phyloP scores from a whole-genome alignment of 1,284 basidiomycete species.

The Boletus sp. region DNA sequence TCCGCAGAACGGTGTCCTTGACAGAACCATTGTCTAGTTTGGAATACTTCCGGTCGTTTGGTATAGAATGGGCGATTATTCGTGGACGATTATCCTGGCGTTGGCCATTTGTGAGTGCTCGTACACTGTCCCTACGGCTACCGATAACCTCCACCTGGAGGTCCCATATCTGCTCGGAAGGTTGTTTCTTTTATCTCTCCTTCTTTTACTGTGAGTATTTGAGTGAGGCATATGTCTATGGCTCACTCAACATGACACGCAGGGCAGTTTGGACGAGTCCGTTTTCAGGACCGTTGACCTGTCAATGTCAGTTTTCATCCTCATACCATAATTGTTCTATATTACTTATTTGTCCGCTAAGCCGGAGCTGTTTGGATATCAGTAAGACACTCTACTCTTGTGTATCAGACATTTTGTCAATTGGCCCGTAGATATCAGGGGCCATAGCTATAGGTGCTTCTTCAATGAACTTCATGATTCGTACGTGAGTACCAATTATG shows the following conservation, averaged over 20 bases:
- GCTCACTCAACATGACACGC: background rate
- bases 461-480: slow-evolving; percentile 36
- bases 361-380: slow-evolving; percentile 2
- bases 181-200: slow-evolving; percentile 9
- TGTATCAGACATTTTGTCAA: background rate
- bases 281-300: slow-evolving; percentile 1
- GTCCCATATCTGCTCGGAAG: slow-evolving; percentile 29
- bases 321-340: background rate
- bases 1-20: background rate
- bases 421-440: slow-evolving; percentile 8
- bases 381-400: slow-evolving; percentile 11
- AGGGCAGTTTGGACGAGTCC: slow-evolving; percentile 15
- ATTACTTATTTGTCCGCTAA: slow-evolving; percentile 7
- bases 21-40: slow-evolving; percentile 19
- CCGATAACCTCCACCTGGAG: background rate
- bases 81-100: slow-evolving; percentile 23
- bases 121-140: background rate
- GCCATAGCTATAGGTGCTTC: slow-evolving; percentile 19
- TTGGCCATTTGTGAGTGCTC: slow-evolving; percentile 23
- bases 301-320: slow-evolving; percentile 21
- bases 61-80: slow-evolving; percentile 28
- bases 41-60: slow-evolving; percentile 27
- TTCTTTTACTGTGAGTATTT: slow-evolving; percentile 24
- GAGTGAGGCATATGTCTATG: background rate
- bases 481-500: slow-evolving; percentile 26